Percentiles rank a stretch among this genome's conserved stretches.
These are phyloP conservation scores for Beauveria scarabaeidicola DNA, from an alignment of 2,329 filamentous ascomycete species.

Conservation along the genomic window DNA sequence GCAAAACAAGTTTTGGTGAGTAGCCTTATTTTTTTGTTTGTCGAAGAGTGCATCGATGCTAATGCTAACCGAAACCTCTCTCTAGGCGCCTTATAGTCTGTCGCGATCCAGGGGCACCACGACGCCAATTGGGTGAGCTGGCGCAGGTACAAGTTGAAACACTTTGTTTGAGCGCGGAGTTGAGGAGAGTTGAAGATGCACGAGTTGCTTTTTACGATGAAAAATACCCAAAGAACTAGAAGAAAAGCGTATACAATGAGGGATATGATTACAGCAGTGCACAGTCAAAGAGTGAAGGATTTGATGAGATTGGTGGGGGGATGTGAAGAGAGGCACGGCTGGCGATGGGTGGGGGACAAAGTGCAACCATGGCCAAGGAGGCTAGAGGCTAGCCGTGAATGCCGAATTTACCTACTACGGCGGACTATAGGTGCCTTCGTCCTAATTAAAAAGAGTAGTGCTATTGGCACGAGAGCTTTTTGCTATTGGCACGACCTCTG, in stretches of 20 bases:
- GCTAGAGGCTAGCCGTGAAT: too few relatives aligned
- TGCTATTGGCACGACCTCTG: too few relatives aligned
- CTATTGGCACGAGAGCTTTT: too few relatives aligned
- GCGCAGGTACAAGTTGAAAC: not conserved
- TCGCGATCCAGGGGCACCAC: conserved; percentile 53
- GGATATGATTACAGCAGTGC: not conserved
- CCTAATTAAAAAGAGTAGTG: too few relatives aligned
- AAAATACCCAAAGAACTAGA: conserved; percentile 3
- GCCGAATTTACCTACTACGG: too few relatives aligned
- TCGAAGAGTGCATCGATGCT: not conserved
- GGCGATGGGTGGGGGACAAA: conserved; percentile 6
- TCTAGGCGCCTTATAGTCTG: conserved; percentile 64
- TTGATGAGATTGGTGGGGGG: not conserved
- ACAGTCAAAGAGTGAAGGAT: not conserved
- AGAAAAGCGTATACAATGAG: not conserved
- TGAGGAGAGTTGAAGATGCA: not conserved
- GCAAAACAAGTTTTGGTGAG: conserved; percentile 89
- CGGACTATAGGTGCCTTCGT: too few relatives aligned
- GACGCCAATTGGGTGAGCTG: conserved; percentile 38
- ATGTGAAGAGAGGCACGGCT: not conserved
- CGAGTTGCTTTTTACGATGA: not conserved
- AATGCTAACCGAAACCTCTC: conserved; percentile 12
- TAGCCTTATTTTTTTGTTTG: conserved; percentile 15
- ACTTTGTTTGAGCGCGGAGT: not conserved
- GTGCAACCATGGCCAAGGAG: not conserved